phyloP scores from a whole-genome alignment of 495 filamentous ascomycete genomes.

The Hypoxylon intermedium region DNA sequence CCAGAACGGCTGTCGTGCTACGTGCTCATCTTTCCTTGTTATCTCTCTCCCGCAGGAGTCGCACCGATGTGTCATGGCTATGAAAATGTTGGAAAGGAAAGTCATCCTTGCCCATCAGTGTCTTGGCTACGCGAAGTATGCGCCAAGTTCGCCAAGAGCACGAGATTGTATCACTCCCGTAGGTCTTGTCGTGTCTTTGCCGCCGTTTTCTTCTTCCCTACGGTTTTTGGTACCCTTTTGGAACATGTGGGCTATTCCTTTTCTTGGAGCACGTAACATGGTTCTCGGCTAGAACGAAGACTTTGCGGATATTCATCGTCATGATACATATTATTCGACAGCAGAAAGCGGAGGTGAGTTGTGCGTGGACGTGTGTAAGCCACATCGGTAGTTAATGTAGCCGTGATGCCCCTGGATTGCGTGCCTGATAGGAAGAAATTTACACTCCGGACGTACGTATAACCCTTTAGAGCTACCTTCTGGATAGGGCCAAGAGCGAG shows the following conservation, averaged over 20 bases:
- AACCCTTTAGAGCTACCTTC: conserved; percentile 24
- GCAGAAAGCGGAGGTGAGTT: conserved; percentile 17
- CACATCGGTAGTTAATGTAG: conserved; percentile 38
- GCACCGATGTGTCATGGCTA: conserved; percentile 33
- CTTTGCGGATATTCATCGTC: conserved; percentile 25
- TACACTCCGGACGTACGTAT: conserved; percentile 27
- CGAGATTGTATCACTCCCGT: conserved; percentile 37
- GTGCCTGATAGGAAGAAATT: conserved; percentile 34
- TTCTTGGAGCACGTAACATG: conserved; percentile 17
- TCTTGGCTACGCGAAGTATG: conserved; percentile 40
- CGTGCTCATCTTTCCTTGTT: conserved; percentile 26
- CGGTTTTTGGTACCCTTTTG: conserved; percentile 22
- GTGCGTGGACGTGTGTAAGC: conserved; percentile 26
- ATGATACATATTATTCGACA: conserved; percentile 11
- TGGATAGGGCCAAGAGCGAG: conserved; percentile 25
- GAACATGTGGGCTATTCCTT: conserved; percentile 1
- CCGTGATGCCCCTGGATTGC: conserved; percentile 23
- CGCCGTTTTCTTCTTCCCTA: conserved; percentile 16
- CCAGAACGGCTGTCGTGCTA: conserved; percentile 31
- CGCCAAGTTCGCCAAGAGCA: conserved; percentile 41
- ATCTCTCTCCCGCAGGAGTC: conserved; percentile 31
- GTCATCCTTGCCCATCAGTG: conserved; percentile 33
- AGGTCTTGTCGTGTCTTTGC: conserved; percentile 24
- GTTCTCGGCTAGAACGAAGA: conserved; percentile 32
- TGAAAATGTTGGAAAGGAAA: conserved; percentile 32